These are phyloP conservation scores for Pholiota adiposa DNA, from an alignment of 1,284 basidiomycete species.

Conservation along the genomic window DNA sequence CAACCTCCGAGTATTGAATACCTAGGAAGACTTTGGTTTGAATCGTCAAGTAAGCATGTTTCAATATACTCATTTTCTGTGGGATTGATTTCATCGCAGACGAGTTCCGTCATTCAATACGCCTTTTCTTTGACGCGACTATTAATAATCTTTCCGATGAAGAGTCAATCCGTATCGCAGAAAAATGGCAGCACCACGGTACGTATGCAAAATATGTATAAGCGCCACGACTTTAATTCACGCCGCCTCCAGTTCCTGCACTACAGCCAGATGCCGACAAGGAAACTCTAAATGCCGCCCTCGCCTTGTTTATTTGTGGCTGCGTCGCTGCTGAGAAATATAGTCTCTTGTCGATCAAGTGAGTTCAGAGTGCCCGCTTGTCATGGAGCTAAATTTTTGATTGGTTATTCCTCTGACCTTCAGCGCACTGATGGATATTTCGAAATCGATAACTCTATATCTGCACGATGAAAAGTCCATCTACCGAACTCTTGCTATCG, in stretches of 20 bases:
- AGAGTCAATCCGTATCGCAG: slow-evolving; percentile 62
- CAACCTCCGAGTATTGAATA: slow-evolving; percentile 72
- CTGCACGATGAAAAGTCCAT: slow-evolving; percentile 72
- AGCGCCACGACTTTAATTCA: slow-evolving; percentile 20
- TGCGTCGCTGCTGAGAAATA: slow-evolving; percentile 85
- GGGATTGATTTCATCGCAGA: slow-evolving; percentile 39
- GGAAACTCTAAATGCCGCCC: slow-evolving; percentile 58
- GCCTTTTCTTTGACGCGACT: slow-evolving; percentile 76
- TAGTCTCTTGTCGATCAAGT: slow-evolving; percentile 75
- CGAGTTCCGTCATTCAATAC: slow-evolving; percentile 77
- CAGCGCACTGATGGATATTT: slow-evolving; percentile 83
- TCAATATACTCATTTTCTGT: neutral
- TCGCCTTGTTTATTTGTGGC: slow-evolving; percentile 82
- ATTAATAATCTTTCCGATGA: slow-evolving; percentile 70
- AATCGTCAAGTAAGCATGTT: slow-evolving; percentile 60
- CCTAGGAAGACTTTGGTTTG: slow-evolving; percentile 78
- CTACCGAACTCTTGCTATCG: slow-evolving; percentile 80
- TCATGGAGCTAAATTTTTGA: neutral
- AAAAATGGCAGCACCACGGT: slow-evolving; percentile 75
- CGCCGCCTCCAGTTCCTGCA: slow-evolving; percentile 63
- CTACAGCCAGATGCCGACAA: slow-evolving; percentile 59
- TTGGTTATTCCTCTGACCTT: neutral
- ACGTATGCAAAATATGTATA: slow-evolving; percentile 27
- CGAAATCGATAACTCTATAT: slow-evolving; percentile 80
- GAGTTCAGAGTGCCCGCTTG: slow-evolving; percentile 36